Percentiles rank a stretch among this genome's conserved stretches.
phyloP scores from a whole-genome alignment of 768 basidiomycete species.

The Termitomyces eurrhizus region DNA sequence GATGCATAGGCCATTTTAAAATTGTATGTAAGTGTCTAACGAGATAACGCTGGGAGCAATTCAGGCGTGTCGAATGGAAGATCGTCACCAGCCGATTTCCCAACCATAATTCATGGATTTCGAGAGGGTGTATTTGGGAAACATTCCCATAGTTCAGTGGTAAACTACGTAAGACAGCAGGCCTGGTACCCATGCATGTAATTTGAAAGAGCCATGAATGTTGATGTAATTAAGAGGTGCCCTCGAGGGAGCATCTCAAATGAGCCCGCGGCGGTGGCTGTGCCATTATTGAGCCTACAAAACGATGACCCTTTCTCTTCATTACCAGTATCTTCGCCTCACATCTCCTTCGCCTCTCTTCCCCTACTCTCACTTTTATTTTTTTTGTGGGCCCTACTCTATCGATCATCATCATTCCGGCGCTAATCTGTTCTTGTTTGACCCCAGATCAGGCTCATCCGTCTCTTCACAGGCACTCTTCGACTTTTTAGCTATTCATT shows the following conservation, averaged over 20 bases:
- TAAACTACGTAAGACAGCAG: not conserved
- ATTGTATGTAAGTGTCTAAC: not conserved
- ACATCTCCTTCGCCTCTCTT: constrained; percentile 15
- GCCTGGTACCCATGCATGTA: constrained; percentile 4
- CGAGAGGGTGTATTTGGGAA: not conserved
- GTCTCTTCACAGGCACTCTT: constrained; percentile 13
- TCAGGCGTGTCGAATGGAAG: constrained; percentile 16
- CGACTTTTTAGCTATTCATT: constrained; percentile 8
- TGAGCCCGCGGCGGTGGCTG: constrained; percentile 19
- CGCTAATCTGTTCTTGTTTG: not conserved
- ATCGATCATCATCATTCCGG: constrained; percentile 15
- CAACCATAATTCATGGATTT: not conserved
- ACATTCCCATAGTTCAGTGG: not conserved
- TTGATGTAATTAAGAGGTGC: constrained; percentile 6
- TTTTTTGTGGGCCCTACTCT: constrained; percentile 13
- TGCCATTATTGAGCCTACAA: constrained; percentile 13
- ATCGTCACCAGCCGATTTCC: constrained; percentile 15
- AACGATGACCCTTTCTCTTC: constrained; percentile 13
- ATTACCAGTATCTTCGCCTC: constrained; percentile 11
- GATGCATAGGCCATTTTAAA: constrained; percentile 6
- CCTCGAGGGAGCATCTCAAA: not conserved
- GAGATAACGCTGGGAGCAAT: constrained; percentile 2
- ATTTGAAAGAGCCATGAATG: constrained; percentile 8
- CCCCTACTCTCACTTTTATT: constrained; percentile 14
- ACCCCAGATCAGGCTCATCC: constrained; percentile 12